Conservation (phyloP, 805 yeast species). For the Kockiozyma suomiensis region DNA sequence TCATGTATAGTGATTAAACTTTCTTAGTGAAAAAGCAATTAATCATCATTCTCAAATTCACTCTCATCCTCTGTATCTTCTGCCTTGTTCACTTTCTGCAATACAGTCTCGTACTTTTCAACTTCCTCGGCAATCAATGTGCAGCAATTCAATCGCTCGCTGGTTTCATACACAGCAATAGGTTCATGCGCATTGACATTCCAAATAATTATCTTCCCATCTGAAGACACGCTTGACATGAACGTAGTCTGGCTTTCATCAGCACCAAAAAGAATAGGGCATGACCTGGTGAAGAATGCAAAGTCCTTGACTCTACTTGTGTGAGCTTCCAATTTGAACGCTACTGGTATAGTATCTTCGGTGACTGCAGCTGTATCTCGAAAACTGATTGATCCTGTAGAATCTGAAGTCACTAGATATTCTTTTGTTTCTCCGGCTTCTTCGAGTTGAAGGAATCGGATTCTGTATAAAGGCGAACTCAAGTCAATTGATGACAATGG, state of each 20-base stretch:
- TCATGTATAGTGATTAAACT: background rate
- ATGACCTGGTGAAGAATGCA: conserved; percentile 43
- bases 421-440: conserved; percentile 44
- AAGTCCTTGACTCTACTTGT: conserved; percentile 83
- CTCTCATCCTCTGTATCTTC: conserved; percentile 15
- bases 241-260: conserved; percentile 46
- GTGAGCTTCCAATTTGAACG: conserved; percentile 73
- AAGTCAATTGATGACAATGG: conserved; percentile 44
- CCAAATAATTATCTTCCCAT: conserved; percentile 93
- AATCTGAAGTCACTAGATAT: conserved; percentile 66
- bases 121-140: conserved; percentile 69
- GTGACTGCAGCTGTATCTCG: conserved; percentile 43
- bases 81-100: conserved; percentile 3
- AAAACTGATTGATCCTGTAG: conserved; percentile 70
- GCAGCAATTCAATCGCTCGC: conserved; percentile 89
- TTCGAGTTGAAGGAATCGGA: conserved; percentile 54
- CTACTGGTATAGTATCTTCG: conserved; percentile 40
- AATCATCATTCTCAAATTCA: conserved; percentile 8
- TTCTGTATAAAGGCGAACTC: conserved; percentile 61
- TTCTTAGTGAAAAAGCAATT: too few species aligned
- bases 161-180: conserved; percentile 85
- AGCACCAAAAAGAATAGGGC: conserved; percentile 1
- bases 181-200: conserved; percentile 69
- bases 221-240: conserved; percentile 84
- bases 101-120: conserved; percentile 53